Base-by-base conservation (phyloP, 352 stramenopile species). In the Globisporangium recalcitrans region DNA sequence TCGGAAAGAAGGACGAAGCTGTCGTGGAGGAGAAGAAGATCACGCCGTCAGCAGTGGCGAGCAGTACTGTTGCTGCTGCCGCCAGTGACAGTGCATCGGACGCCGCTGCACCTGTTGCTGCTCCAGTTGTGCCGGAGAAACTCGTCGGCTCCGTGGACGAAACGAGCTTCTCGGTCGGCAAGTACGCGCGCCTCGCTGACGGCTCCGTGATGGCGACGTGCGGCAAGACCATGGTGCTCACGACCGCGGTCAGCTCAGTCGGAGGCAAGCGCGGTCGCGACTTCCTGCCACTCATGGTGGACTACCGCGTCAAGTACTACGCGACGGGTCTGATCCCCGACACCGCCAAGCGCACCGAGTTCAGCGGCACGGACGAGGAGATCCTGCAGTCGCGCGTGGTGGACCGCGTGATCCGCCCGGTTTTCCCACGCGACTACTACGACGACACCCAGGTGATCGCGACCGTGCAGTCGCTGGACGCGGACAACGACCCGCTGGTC, bases 381-480 rank as follows among this genome's bases (percentile, higher is more conserved):
- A 97, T 99, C 54, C 78, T 99, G 62, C 95, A 97, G 44, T 98
- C 87, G 56, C 91, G 96, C 24, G 80, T 99, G 24, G 96, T 99
- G 54, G 97, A 99, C 75, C 86, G 97, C 61, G 93, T 97, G 6
- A 80, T 99, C 49, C 88, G 97, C 13, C 97, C 96, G 38, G 75
- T 98, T 11, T 97, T 99, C 68, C 87, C 93, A 9, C 80, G 93
- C 27, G 96, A 97, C 49, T 99, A 93, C 78, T 88, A 80, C 52
- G 88, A 98, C 52, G 93, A 99, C 70, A 98, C 97, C 53, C 97
- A 99, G 74, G 70, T 99, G 52, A 80, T 95, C 29, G 83, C 86
- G 34, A 97, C 87, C 1, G 87, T 97, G 59, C 88, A 97, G 63
- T 93, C 87, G 40, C 78, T 93, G 27, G 88, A 97, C 55, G 64